These are phyloP conservation scores for Chlorella sp. DNA, from an alignment of 139 green algal species.

Conservation along the genomic window DNA sequence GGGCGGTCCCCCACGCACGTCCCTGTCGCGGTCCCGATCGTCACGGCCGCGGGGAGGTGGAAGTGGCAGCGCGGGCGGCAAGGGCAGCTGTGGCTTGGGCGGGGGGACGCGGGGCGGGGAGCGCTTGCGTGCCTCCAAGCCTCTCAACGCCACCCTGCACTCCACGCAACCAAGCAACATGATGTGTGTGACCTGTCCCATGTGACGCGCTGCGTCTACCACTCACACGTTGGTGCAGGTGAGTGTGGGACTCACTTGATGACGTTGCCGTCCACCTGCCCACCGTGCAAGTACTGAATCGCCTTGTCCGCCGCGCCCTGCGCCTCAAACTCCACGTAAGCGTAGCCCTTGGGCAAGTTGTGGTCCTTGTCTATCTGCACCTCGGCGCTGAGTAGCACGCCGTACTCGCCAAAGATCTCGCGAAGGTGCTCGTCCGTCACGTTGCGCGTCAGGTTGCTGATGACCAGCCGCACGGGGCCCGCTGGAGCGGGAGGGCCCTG, in stretches of 20 bases:
- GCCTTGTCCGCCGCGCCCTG: slow-evolving; percentile 62
- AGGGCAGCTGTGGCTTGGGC: neutral
- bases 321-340: slow-evolving; percentile 67
- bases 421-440: slow-evolving; percentile 67
- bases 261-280: slow-evolving; percentile 76
- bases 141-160: neutral
- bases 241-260: slow-evolving; percentile 51
- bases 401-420: slow-evolving; percentile 78
- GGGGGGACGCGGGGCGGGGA: neutral
- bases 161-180: neutral
- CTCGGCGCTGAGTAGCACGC: slow-evolving; percentile 39
- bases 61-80: neutral
- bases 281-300: slow-evolving; percentile 76
- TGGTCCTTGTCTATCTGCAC: slow-evolving; percentile 59
- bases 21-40: neutral
- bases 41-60: neutral
- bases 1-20: neutral
- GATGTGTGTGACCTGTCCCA: neutral
- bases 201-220: neutral
- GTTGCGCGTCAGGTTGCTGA: slow-evolving; percentile 81
- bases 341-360: slow-evolving; percentile 75
- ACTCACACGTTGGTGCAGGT: too few relatives aligned
- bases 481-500: neutral
- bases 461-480: slow-evolving; percentile 41
- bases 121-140: neutral